Evolutionary conservation across 208 protist genomes (phyloP).

Genomic region (Zelonia costaricensis): DNA sequence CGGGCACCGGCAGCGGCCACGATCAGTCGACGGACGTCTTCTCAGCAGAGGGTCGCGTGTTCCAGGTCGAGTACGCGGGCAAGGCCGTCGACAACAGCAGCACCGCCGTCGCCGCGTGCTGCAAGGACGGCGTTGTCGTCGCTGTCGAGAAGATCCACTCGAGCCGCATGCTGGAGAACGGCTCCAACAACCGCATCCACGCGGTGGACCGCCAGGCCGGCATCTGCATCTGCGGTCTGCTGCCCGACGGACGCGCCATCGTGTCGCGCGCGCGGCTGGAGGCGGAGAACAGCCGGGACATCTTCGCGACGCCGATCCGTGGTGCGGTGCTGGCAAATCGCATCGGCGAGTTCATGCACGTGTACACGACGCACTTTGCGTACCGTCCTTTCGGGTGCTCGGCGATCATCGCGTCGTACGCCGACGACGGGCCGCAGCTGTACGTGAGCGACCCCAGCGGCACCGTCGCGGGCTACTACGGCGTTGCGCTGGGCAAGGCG

Average conservation of each 20-base stretch:
- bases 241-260: constrained; percentile 96
- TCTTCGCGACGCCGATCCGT: constrained; percentile 93
- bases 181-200: constrained; percentile 96
- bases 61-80: constrained; percentile 99
- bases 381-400: constrained; percentile 97
- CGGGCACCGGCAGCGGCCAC: constrained; percentile 90
- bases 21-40: constrained; percentile 98
- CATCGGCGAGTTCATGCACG: constrained; percentile 94
- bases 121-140: constrained; percentile 98
- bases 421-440: constrained; percentile 95
- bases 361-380: constrained; percentile 94
- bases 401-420: constrained; percentile 94
- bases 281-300: constrained; percentile 91
- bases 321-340: constrained; percentile 90
- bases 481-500: constrained; percentile 96
- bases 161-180: constrained; percentile 96
- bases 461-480: constrained; percentile 95
- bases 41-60: constrained; percentile 98
- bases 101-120: constrained; percentile 96
- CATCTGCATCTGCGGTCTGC: constrained; percentile 94
- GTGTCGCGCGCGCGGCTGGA: constrained; percentile 93
- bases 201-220: constrained; percentile 94
- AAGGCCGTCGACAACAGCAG: constrained; percentile 99
- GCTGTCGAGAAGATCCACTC: constrained; percentile 98
- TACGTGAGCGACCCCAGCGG: constrained; percentile 98